phyloP scores from a whole-genome alignment of 768 basidiomycete species.

The Mycena olivaceomarginata region DNA sequence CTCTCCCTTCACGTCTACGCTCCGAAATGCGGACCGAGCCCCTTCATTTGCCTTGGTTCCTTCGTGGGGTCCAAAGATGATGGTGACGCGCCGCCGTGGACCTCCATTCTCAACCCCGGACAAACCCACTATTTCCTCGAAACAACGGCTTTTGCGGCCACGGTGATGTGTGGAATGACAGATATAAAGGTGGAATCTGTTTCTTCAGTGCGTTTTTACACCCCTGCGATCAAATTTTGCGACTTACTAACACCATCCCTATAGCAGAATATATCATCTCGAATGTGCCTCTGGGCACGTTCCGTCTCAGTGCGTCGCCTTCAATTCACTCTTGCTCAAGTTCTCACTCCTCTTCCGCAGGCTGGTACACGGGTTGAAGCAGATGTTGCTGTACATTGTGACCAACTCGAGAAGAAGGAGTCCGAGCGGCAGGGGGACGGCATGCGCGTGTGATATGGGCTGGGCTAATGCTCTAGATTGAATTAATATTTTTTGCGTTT shows the following conservation, averaged over 20 bases:
- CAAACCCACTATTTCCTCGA: not conserved
- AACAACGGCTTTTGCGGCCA: not conserved
- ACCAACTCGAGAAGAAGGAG: too few species aligned
- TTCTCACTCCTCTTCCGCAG: too few species aligned
- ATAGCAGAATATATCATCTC: not conserved
- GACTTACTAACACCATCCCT: not conserved
- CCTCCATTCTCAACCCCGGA: not conserved
- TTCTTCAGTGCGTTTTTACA: not conserved
- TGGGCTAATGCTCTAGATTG: too few species aligned
- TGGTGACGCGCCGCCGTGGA: not conserved
- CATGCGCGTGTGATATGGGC: too few species aligned
- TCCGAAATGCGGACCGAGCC: not conserved
- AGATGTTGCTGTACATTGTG: too few species aligned
- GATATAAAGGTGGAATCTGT: not conserved
- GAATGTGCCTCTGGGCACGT: slow-evolving; percentile 1
- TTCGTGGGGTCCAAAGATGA: slow-evolving; percentile 1
- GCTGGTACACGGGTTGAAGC: too few species aligned
- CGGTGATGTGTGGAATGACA: not conserved
- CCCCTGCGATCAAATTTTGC: too few species aligned
- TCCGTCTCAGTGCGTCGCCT: not conserved
- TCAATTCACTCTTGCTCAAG: too few species aligned
- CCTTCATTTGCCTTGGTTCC: not conserved
- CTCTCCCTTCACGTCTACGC: too few species aligned
- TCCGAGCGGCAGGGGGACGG: too few species aligned
- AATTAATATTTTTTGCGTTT: too few species aligned